Conservation (phyloP, 164 flowering plant genomes). For the Macadamia integrifolia region DNA sequence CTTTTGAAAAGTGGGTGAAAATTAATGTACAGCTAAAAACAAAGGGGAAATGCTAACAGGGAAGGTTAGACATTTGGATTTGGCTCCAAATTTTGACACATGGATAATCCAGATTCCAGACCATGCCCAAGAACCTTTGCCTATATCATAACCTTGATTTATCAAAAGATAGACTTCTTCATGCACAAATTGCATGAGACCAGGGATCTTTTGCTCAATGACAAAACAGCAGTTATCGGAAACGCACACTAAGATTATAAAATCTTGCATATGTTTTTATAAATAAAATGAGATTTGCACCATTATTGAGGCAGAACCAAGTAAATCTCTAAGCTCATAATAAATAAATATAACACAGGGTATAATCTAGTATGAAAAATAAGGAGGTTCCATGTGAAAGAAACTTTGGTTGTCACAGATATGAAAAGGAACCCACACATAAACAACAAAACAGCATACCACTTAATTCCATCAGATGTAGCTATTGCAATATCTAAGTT, state of each 20-base stretch:
- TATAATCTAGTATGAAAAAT: not conserved
- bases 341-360: not conserved
- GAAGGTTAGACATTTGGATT: no score
- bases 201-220: not conserved
- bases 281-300: no score
- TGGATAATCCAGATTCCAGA: no score
- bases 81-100: no score
- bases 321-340: not conserved
- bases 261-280: not conserved
- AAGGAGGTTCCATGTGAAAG: not conserved
- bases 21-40: no score
- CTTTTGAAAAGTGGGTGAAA: not conserved
- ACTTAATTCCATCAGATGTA: constrained; percentile 76
- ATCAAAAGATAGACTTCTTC: not conserved
- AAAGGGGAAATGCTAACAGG: no score
- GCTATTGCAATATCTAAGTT: constrained; percentile 95
- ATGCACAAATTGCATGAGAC: not conserved
- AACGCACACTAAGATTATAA: not conserved
- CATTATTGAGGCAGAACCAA: not conserved
- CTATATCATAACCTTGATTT: no score
- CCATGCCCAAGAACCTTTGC: no score
- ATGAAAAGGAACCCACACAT: not conserved
- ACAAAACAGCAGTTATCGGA: not conserved
- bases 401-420: not conserved
- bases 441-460: constrained; percentile 37